These are phyloP conservation scores for Protomyces lactucae-debilis DNA, from an alignment of 1,139 yeast genomes.

Conservation along the genomic window DNA sequence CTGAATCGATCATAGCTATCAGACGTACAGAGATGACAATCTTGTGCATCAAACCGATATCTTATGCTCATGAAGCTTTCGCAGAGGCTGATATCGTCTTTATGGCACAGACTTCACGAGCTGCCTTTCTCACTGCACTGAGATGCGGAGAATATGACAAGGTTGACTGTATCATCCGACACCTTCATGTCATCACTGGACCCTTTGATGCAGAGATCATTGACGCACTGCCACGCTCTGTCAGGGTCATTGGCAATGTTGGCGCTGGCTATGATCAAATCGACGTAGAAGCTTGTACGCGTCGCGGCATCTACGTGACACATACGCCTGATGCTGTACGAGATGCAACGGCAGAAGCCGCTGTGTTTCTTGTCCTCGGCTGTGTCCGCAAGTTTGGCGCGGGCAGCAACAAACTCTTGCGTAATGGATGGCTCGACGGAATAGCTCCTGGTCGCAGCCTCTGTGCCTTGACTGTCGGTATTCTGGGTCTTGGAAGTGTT, in stretches of 20 bases:
- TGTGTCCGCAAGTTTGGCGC: constrained; percentile 48
- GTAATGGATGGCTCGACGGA: constrained; percentile 38
- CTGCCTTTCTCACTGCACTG: background rate
- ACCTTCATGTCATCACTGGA: constrained; percentile 15
- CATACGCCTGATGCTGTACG: constrained; percentile 71
- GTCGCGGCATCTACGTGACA: constrained; percentile 56
- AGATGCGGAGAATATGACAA: constrained; percentile 1
- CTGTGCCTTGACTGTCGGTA: constrained; percentile 50
- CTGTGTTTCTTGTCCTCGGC: constrained; percentile 58
- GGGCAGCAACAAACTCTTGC: background rate
- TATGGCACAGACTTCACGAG: background rate
- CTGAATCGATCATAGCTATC: no score
- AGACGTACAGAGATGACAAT: background rate
- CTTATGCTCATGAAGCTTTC: background rate
- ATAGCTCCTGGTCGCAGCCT: constrained; percentile 49
- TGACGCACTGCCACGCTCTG: constrained; percentile 4
- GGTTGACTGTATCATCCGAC: constrained; percentile 5
- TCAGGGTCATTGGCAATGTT: constrained; percentile 10
- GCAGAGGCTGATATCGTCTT: background rate
- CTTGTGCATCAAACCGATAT: background rate
- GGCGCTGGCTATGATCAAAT: constrained; percentile 51
- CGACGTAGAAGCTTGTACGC: constrained; percentile 51
- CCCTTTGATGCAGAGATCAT: constrained; percentile 17
- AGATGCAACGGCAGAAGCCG: constrained; percentile 80
- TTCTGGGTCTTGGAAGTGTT: constrained; percentile 72